Evolutionary conservation across 108 stramenopile genomes (phyloP).

Genomic region (Fistulifera solaris): DNA sequence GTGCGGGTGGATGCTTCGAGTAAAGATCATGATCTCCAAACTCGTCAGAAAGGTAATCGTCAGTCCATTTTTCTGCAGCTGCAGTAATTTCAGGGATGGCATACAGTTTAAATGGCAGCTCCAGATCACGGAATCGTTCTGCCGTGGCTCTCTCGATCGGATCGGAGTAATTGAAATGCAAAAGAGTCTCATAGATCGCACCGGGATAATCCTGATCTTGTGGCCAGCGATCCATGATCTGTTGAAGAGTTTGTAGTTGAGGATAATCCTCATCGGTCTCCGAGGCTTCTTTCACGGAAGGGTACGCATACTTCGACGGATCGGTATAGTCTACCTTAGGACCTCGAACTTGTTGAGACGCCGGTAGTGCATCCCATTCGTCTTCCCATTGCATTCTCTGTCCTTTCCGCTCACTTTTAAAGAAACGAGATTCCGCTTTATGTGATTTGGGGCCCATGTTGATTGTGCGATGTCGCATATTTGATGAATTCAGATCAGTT

Average conservation of each 20-base stretch:
- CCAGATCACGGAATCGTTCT: constrained; percentile 49
- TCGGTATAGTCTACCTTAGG: constrained; percentile 10
- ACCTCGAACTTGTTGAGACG: background rate
- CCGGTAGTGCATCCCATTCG: constrained; percentile 4
- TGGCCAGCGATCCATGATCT: constrained; percentile 61
- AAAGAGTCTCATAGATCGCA: constrained; percentile 40
- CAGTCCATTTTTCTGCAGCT: constrained; percentile 68
- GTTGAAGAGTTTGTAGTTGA: constrained; percentile 31
- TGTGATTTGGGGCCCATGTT: background rate
- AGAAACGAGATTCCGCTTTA: background rate
- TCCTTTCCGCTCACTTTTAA: background rate
- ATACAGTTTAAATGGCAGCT: constrained; percentile 76
- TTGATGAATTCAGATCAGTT: background rate
- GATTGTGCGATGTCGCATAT: background rate
- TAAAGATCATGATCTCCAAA: constrained; percentile 22
- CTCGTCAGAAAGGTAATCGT: constrained; percentile 60
- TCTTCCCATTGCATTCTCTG: constrained; percentile 1
- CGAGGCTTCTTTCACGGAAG: background rate
- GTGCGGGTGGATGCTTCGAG: background rate
- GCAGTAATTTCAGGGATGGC: constrained; percentile 69
- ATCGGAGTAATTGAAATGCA: constrained; percentile 73
- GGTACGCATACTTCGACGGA: constrained; percentile 5
- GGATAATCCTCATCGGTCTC: constrained; percentile 30
- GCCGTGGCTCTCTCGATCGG: constrained; percentile 49
- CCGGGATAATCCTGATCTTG: constrained; percentile 65